Base-by-base conservation (phyloP, 2,329 filamentous ascomycete species). In the Colletotrichum sp. region DNA sequence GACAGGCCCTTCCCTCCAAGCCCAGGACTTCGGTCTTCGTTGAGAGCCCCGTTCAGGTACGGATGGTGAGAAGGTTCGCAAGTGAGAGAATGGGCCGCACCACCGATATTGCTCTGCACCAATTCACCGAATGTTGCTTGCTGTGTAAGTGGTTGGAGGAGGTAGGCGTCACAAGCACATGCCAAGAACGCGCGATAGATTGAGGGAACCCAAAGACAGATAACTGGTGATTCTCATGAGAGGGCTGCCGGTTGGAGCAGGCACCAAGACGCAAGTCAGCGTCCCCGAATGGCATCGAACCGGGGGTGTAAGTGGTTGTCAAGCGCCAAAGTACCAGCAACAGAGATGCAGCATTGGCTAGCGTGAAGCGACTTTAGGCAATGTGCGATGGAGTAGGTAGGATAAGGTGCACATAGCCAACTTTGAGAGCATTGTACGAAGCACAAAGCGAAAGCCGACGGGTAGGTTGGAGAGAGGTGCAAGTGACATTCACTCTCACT, bases 1-100 rank as follows among this genome's bases (percentile, higher is more conserved):
- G 78, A 70, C 78, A 65, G 77, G 78, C 76, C 78, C 77, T 79
- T 60, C 76, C 79, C 75, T 76, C 79, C 79, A 68, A 67, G 66
- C 76, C 80, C 79, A 72, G 71, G 76, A 52, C 67, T 32, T 72
- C 68, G 79, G 78, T 73, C 75, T 65, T 30, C 39, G 57, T 63
- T 36, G 44, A 65, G 24, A 32, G 26, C 26, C 10, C 24, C 36
- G 39, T 67, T 36, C 34, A 72, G 24, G 34, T 30, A 52, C 21
- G 68, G 62, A 32, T 44, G 68, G 24, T n/a, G n/a, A 75, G 72
- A 21, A 60, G 63, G 55, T 26, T 52, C n/a, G 26, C 30, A 30
- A 18, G n/a, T 15, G n/a, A 32, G 36, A 30, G 32, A 18, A 34
- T 13, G n/a, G 57, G 21, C 44, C 24, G 32, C 36, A 30, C 18